These are phyloP conservation scores for Fraxinus quadrangulata DNA, from an alignment of 257 asterid genomes.

Conservation along the genomic window DNA sequence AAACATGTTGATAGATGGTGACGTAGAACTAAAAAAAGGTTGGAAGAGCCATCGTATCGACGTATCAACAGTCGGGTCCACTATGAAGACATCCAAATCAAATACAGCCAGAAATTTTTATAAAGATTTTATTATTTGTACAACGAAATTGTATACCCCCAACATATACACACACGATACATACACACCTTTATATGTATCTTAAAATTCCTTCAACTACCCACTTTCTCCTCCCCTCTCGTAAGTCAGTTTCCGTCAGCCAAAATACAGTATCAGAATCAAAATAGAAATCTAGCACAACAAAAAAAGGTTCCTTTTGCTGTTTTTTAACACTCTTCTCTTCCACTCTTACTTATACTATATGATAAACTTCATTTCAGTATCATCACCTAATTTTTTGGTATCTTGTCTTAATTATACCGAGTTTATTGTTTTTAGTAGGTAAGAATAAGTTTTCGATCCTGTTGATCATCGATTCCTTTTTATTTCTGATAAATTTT, in stretches of 20 bases:
- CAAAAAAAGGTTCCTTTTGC: not conserved
- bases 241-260: not conserved
- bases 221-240: not conserved
- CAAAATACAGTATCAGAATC: not conserved
- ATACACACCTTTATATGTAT: no score
- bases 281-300: not conserved
- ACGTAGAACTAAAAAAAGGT: no score
- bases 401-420: not conserved
- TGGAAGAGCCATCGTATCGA: no score
- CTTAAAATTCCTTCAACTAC: not conserved
- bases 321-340: not conserved
- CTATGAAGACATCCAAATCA: no score
- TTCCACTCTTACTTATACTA: not conserved
- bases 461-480: not conserved
- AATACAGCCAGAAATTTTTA: no score
- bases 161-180: no score
- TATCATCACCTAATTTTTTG: not conserved
- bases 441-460: not conserved
- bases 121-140: no score
- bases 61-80: no score
- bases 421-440: not conserved
- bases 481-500: not conserved
- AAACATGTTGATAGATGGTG: no score
- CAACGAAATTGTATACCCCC: no score
- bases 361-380: not conserved